Percentiles rank a stretch among this genome's conserved stretches.
Conservation (phyloP, 2,329 filamentous ascomycete species). For the Fusarium kyushuense region DNA sequence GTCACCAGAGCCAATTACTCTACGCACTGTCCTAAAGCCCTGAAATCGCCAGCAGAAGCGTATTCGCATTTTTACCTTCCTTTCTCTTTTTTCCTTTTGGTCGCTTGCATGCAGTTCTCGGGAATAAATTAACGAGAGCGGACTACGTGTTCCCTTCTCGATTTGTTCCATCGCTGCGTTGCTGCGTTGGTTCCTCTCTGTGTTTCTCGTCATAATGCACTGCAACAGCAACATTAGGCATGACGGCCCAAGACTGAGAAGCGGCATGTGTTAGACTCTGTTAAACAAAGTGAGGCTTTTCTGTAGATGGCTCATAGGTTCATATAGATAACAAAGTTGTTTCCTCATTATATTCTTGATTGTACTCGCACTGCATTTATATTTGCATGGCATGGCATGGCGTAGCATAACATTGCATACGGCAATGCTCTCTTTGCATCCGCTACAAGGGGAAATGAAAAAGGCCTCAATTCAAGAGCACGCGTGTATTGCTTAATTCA, state of each 20-base stretch:
- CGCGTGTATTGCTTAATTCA: not conserved
- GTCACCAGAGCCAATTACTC: slow-evolving; percentile 15
- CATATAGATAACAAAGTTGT: slow-evolving; percentile 11
- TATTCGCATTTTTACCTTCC: slow-evolving; percentile 4
- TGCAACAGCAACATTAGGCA: slow-evolving; percentile 20
- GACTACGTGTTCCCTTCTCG: slow-evolving; percentile 40
- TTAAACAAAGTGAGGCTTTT: slow-evolving; percentile 11
- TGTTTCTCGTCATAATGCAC: slow-evolving; percentile 29
- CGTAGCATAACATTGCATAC: slow-evolving; percentile 11
- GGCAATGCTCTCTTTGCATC: slow-evolving; percentile 18
- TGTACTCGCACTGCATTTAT: slow-evolving; percentile 35
- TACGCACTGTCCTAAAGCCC: slow-evolving; percentile 26
- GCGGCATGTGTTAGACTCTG: slow-evolving; percentile 13
- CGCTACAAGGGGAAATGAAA: slow-evolving; percentile 8
- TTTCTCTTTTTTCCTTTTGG: not conserved
- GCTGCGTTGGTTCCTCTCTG: slow-evolving; percentile 33
- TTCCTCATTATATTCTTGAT: slow-evolving; percentile 7
- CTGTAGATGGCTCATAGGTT: not conserved
- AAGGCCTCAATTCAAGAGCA: slow-evolving; percentile 26
- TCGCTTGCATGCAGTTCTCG: not conserved
- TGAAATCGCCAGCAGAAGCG: not conserved
- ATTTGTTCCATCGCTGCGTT: slow-evolving; percentile 12
- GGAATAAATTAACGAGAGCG: not conserved
- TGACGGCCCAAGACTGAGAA: not conserved
- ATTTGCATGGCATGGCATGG: slow-evolving; percentile 19